A percentile compares a stretch with the other conserved stretches of the same genome.
Evolutionary conservation across 345 rosid genomes (phyloP).

Genomic region (Eucalyptus albens): DNA sequence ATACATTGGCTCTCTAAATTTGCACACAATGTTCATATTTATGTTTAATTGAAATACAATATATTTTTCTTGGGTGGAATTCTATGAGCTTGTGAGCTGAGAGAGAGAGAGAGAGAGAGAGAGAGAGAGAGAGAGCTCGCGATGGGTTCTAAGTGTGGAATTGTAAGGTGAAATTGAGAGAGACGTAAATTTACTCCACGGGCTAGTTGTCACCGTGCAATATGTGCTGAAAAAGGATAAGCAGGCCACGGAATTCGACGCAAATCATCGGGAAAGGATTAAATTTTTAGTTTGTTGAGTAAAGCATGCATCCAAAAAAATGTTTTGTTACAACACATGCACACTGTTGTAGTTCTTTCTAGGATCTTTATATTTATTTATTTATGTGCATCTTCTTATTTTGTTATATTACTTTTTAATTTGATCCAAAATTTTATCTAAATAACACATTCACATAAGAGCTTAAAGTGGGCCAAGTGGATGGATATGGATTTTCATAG

Average conservation of each 20-base stretch:
- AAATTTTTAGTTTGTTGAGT: neutral
- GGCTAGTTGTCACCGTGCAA: neutral
- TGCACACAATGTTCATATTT: too few species aligned
- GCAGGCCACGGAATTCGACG: neutral
- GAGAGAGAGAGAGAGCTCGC: too few species aligned
- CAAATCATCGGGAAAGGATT: too few species aligned
- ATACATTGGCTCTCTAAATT: too few species aligned
- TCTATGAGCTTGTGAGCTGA: too few species aligned
- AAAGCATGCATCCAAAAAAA: neutral
- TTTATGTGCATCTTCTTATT: neutral
- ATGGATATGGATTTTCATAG: neutral
- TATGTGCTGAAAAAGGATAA: neutral
- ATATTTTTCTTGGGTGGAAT: too few species aligned
- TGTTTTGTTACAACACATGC: too few species aligned
- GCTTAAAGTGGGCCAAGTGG: neutral
- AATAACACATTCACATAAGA: neutral
- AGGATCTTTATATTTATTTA: too few species aligned
- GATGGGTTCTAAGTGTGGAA: neutral
- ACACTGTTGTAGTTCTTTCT: too few species aligned
- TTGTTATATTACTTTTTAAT: too few species aligned
- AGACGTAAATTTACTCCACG: neutral
- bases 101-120: too few species aligned
- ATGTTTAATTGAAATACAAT: too few species aligned
- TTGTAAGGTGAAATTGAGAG: neutral
- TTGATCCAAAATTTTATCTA: neutral